Evolutionary conservation across 202 grass and related monocot genomes (phyloP), one percentile per base, ranked within the genome.

Genomic region (Setaria viridis): DNA sequence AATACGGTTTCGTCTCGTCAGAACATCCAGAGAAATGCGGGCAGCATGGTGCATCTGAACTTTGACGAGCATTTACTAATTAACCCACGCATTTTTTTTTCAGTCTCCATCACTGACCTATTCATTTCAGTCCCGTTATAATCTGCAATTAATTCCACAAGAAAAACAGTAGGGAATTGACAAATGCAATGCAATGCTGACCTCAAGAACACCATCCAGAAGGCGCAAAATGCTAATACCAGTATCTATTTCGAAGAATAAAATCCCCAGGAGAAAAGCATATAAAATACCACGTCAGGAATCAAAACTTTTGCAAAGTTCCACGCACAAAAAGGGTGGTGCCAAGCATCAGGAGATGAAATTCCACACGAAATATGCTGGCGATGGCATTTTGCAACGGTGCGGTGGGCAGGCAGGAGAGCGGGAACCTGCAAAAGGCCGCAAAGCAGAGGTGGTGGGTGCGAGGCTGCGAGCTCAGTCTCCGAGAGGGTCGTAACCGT

Each of bases 401-500:
- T 32, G 49, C 48, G 19, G 79, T 79, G 79, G 33, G 32, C 48
- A 79, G 66, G 63, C 45, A 20, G 42, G n/a, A 2, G 50, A 56
- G 9, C 48, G 3, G 21, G 49, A 68, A 58, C 76, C 79, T 51
- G 67, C 79, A 69, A 79, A 79, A 60, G 35, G 57, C 32, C 65
- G 33, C 67, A 80, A 74, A 87, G 69, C 72, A 41, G 76, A 6
- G 15, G 48, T 11, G 35, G 65, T 30, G 67, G 63, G 43, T 1
- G 42, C 56, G 74, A 48, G 69, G 46, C 14, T 9, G 72, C 69
- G 76, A 63, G 58, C 79, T 43, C 72, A 37, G 80, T 84, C 83
- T 84, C 74, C 84, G 11, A 87, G 75, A 83, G 62, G 75, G 75
- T 39, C 45, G 64, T 56, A 47, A 62, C 85, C 84, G 62, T 76